Percentiles rank a stretch among this genome's conserved stretches.
These are phyloP conservation scores for Rutidosis leptorrhynchoides DNA, from an alignment of 129 eudicot genomes.

Conservation along the genomic window DNA sequence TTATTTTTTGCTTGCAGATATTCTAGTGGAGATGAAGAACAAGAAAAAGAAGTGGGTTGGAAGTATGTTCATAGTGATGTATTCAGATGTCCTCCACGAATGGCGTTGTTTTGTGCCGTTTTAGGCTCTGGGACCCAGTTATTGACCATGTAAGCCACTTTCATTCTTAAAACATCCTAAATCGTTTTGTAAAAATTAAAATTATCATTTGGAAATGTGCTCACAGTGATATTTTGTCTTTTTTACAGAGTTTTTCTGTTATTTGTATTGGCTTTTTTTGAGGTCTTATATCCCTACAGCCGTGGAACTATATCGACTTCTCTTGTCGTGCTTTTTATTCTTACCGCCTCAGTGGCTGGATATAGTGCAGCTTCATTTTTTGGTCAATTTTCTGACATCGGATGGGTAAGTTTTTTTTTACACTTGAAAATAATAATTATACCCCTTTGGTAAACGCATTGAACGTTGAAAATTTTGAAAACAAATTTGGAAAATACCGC, in stretches of 20 bases:
- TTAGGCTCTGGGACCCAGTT: conserved; percentile 78
- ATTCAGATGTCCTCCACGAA: conserved; percentile 59
- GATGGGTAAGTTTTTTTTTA: conserved; percentile 61
- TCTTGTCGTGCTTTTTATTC: conserved; percentile 49
- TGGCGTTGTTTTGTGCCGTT: conserved; percentile 70
- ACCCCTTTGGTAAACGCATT: not conserved
- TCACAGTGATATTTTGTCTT: conserved; percentile 12
- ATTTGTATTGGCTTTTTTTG: conserved; percentile 55
- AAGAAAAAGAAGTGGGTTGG: conserved; percentile 90
- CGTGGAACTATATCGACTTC: conserved; percentile 64
- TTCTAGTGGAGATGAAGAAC: conserved; percentile 81
- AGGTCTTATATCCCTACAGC: conserved; percentile 62
- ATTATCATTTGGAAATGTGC: not conserved
- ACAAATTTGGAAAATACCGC: not conserved
- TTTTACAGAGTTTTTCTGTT: conserved; percentile 49
- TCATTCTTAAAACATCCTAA: not conserved
- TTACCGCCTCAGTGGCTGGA: conserved; percentile 70
- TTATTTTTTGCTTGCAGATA: conserved; percentile 37
- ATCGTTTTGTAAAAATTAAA: not conserved
- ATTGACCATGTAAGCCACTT: conserved; percentile 55
- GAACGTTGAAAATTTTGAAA: not conserved
- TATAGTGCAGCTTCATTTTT: conserved; percentile 66
- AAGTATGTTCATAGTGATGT: conserved; percentile 75
- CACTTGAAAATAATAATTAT: not conserved
- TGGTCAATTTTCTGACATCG: conserved; percentile 59